Base-by-base conservation (phyloP, 108 stramenopile species). In the Skeletonema menzelii region DNA sequence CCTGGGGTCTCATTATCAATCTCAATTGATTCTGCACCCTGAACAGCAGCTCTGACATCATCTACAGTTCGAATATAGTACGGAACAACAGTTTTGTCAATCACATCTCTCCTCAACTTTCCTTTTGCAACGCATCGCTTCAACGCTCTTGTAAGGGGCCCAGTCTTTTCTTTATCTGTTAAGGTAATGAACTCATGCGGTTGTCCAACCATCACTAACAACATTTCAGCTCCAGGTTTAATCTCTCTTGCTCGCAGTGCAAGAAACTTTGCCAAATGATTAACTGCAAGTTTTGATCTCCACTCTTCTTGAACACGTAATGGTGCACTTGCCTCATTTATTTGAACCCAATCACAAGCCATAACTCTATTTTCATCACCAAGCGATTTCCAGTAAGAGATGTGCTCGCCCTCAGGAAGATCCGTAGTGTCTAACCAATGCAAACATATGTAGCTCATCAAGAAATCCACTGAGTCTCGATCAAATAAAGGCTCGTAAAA, bases 201-300 rank as follows among this genome's bases (percentile, higher is more conserved):
- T 27, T 80, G 60, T 6, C 65, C 65, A 7, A 80, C 79, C 79
- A 80, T 80, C 13, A 80, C 65, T n/a, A 80, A 32, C 22, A 80
- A 13, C 24, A 74, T 20, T 38, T 80, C 79, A n/a, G 58, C 72
- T 6, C 79, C 79, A n/a, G 79, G 79, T 35, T 58, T 35, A 13
- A 80, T n/a, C 30, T 80, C 79, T 31, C 44, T 59, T 27, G 72
- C 70, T 10, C 79, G 72, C 1, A 74, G 59, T 27, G 67, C n/a
- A 27, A 80, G 53, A 31, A 80, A 80, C 20, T 73, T 74, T 8
- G 79, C 72, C 17, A 80, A 20, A 40, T 80, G 79, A 6, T 31
- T 31, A 27, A 68, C 30, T 22, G 79, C 79, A 13, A 80, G 59
- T 12, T 80, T 61, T 46, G 24, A 64, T 62, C 60, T 57, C 74